Percentiles rank a stretch among this genome's conserved stretches.
These are phyloP conservation scores for Lyophyllum atratum DNA, from an alignment of 768 basidiomycete genomes.

Conservation along the genomic window DNA sequence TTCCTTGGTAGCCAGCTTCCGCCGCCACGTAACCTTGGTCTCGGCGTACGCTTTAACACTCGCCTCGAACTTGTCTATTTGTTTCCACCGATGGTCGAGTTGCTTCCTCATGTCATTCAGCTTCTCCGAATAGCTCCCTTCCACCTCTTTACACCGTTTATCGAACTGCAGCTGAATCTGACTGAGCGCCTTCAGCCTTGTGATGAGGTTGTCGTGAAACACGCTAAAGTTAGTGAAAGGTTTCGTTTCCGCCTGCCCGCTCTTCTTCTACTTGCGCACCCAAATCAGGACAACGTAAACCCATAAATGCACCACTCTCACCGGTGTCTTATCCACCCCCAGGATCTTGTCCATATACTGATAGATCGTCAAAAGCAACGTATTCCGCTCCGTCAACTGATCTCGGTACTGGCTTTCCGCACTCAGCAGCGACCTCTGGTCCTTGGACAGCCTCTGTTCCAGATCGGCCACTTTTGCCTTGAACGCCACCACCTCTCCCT, in stretches of 20 bases:
- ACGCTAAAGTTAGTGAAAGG: constrained; percentile 92
- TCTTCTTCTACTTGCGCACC: constrained; percentile 60
- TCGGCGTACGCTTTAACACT: constrained; percentile 83
- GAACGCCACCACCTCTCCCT: constrained; percentile 62
- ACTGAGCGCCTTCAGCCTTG: constrained; percentile 80
- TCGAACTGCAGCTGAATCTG: constrained; percentile 89
- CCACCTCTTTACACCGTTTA: constrained; percentile 78
- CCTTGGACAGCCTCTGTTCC: constrained; percentile 80
- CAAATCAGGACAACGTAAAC: neutral
- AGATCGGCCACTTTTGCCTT: constrained; percentile 70
- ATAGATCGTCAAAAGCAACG: constrained; percentile 87
- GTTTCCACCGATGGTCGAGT: constrained; percentile 85
- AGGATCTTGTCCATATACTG: constrained; percentile 95
- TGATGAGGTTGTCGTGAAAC: constrained; percentile 93
- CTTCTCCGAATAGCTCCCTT: constrained; percentile 71
- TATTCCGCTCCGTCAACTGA: constrained; percentile 92
- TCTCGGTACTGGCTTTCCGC: constrained; percentile 86
- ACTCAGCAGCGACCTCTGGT: constrained; percentile 69
- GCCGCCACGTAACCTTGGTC: constrained; percentile 80
- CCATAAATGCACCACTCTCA: constrained; percentile 38
- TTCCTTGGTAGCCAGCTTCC: constrained; percentile 78
- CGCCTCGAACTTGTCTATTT: constrained; percentile 90
- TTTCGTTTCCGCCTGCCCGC: constrained; percentile 78
- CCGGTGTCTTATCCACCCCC: constrained; percentile 84
- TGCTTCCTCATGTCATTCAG: constrained; percentile 81